Evolutionary conservation across 2,329 filamentous ascomycete genomes (phyloP).

Genomic region (Ceratocystis smalleyi): DNA sequence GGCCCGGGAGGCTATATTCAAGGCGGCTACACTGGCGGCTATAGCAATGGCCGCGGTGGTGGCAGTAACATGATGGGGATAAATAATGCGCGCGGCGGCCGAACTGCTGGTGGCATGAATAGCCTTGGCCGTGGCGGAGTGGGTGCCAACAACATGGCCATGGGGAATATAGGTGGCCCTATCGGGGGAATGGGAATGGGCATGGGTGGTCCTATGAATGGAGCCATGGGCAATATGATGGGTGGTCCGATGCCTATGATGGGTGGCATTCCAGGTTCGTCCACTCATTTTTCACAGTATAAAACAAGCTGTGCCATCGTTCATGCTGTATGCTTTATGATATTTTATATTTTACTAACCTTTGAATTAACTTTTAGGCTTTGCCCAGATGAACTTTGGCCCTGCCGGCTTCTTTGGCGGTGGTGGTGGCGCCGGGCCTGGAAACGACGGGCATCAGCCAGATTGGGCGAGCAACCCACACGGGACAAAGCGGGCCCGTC

Average conservation of each 20-base stretch:
- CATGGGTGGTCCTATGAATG: constrained; percentile 17
- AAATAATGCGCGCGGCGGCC: constrained; percentile 30
- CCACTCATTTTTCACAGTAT: background rate
- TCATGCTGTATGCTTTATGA: too few species aligned
- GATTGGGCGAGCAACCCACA: constrained; percentile 49
- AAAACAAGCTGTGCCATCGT: too few species aligned
- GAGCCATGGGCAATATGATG: constrained; percentile 25
- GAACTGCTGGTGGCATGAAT: constrained; percentile 31
- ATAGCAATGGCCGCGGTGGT: constrained; percentile 27
- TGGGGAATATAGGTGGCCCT: constrained; percentile 40
- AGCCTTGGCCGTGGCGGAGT: constrained; percentile 29
- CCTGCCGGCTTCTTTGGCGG: constrained; percentile 50
- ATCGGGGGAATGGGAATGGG: constrained; percentile 22
- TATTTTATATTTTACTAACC: background rate
- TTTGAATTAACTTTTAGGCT: constrained; percentile 19
- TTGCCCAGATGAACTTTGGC: constrained; percentile 54
- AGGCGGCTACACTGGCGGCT: constrained; percentile 21
- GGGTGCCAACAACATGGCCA: constrained; percentile 32
- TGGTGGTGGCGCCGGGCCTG: constrained; percentile 31
- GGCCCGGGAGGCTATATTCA: constrained; percentile 18
- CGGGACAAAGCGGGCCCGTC: constrained; percentile 61
- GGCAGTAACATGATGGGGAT: constrained; percentile 31
- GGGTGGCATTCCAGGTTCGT: constrained; percentile 29
- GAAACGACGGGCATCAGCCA: constrained; percentile 31
- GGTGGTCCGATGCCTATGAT: constrained; percentile 34